A percentile compares a stretch with the other conserved stretches of the same genome.
phyloP scores from a whole-genome alignment of 2,329 filamentous ascomycete genomes.

The Phyllosticta capitalensis region DNA sequence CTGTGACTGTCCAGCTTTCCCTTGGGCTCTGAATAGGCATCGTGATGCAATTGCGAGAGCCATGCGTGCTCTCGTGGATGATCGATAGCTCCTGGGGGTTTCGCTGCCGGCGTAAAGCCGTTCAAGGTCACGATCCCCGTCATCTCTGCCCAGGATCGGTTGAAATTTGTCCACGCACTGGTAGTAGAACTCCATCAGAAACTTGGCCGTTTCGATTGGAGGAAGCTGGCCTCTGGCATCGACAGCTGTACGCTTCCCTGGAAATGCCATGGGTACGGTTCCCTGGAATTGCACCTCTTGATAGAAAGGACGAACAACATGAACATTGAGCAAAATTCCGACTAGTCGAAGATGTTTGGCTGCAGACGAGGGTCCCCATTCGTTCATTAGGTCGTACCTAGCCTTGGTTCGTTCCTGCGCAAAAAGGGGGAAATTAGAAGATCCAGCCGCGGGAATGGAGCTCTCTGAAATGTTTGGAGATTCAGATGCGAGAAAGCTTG shows the following conservation, averaged over 20 bases:
- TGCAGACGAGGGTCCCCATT: constrained; percentile 9
- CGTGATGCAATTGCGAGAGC: not conserved
- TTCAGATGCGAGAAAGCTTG: not conserved
- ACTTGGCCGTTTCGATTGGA: constrained; percentile 2
- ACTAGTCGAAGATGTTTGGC: constrained; percentile 8
- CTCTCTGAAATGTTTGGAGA: constrained; percentile 1
- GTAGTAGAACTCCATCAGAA: constrained; percentile 10
- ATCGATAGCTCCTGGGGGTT: constrained; percentile 3
- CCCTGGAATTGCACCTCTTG: constrained; percentile 2
- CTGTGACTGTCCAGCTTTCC: constrained; percentile 7
- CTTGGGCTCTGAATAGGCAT: constrained; percentile 9
- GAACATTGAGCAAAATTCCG: constrained; percentile 3
- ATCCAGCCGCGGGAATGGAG: not conserved
- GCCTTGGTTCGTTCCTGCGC: not conserved
- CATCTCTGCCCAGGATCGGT: constrained; percentile 1
- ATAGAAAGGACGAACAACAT: constrained; percentile 6
- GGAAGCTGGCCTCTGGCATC: not conserved
- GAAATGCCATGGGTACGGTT: constrained; percentile 1
- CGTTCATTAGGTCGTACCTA: not conserved
- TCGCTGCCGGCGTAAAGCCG: constrained; percentile 1
- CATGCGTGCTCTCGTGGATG: constrained; percentile 6
- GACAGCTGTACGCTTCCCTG: not conserved
- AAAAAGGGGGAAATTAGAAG: not conserved
- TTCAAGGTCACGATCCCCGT: constrained; percentile 6
- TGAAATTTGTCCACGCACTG: constrained; percentile 5